Evolutionary conservation across 305 asterid genomes (phyloP).

Genomic region (Euphrasia arctica): DNA sequence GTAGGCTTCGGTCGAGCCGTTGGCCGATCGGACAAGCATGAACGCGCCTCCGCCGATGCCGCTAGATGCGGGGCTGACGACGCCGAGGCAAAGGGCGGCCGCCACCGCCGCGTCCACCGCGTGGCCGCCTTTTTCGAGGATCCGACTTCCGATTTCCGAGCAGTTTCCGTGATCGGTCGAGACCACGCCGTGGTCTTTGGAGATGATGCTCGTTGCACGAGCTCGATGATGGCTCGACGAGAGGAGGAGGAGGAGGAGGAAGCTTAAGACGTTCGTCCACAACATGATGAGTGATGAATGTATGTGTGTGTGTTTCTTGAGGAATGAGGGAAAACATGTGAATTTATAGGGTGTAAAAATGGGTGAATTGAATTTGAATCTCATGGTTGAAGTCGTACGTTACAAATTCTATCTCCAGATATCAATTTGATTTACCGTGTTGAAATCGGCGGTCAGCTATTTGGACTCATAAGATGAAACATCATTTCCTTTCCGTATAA

Average conservation of each 20-base stretch:
- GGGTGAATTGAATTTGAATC: no score
- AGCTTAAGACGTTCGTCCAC: no score
- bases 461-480: no score
- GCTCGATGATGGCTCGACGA: conserved; percentile 13
- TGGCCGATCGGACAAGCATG: conserved; percentile 49
- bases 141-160: conserved; percentile 53
- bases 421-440: no score
- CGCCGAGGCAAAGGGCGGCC: conserved; percentile 73
- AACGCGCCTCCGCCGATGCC: conserved; percentile 88
- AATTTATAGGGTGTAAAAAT: no score
- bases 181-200: conserved; percentile 41
- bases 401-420: no score
- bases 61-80: conserved; percentile 69
- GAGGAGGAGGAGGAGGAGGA: no score
- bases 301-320: no score
- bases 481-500: no score
- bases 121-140: conserved; percentile 63
- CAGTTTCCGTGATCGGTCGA: conserved; percentile 65
- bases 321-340: no score
- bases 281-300: conserved; percentile 12
- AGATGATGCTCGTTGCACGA: neutral
- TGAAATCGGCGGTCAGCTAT: no score
- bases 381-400: no score
- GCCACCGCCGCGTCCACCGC: conserved; percentile 85
- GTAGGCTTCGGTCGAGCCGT: conserved; percentile 42